A percentile compares a stretch with the other conserved stretches of the same genome.
phyloP scores from a whole-genome alignment of 352 stramenopile genomes.

The Globisporangium yorkense region DNA sequence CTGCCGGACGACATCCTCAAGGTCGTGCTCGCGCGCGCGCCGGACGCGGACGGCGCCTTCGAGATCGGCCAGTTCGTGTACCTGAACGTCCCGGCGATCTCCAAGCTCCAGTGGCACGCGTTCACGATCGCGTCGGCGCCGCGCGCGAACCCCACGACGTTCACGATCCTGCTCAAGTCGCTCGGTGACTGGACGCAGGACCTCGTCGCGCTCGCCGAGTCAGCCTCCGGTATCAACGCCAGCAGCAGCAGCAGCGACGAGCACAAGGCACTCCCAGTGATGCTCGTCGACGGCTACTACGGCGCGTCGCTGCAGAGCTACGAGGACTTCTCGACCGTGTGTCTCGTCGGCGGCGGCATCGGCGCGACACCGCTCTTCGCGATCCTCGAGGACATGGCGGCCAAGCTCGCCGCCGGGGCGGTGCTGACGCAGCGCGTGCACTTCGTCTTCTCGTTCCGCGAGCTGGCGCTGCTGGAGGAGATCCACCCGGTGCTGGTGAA shows the following conservation, averaged over 20 bases:
- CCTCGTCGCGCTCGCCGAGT: conserved; percentile 26
- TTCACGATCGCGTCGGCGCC: conserved; percentile 58
- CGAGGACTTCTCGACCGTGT: conserved; percentile 35
- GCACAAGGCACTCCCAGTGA: conserved; percentile 15
- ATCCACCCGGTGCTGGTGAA: conserved; percentile 27
- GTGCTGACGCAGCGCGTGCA: conserved; percentile 18
- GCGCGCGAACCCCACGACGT: conserved; percentile 16
- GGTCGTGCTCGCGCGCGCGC: conserved; percentile 28
- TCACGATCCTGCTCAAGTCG: conserved; percentile 48
- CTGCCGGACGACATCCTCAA: conserved; percentile 37
- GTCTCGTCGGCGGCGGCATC: conserved; percentile 42
- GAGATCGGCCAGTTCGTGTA: conserved; percentile 54
- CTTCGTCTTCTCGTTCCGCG: conserved; percentile 36
- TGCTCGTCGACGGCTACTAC: conserved; percentile 61
- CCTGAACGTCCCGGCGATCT: conserved; percentile 46
- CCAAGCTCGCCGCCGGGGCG: conserved; percentile 6
- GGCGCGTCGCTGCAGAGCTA: conserved; percentile 34
- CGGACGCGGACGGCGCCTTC: conserved; percentile 19
- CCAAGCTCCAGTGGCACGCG: conserved; percentile 52
- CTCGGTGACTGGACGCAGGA: conserved; percentile 45
- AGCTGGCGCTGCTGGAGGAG: conserved; percentile 33
- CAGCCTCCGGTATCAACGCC: neutral
- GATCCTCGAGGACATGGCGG: conserved; percentile 46
- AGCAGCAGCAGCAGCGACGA: conserved; percentile 7
- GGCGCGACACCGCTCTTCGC: conserved; percentile 46